Conservation (phyloP, 2,329 filamentous ascomycete species). For the Ceratocystis ficicola region DNA sequence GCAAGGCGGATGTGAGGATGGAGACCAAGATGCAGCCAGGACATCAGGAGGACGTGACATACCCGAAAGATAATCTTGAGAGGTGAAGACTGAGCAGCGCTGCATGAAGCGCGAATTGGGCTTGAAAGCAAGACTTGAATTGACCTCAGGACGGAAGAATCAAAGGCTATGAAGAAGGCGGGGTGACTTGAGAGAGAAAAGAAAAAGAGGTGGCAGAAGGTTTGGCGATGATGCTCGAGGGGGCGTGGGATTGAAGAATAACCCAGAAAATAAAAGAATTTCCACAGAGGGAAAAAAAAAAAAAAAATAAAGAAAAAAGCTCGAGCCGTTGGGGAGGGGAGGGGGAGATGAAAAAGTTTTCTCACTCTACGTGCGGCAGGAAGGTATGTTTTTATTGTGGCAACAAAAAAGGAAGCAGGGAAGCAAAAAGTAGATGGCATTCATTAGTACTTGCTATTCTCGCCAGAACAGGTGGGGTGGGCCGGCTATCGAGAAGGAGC, state of each 20-base stretch:
- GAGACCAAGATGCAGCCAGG: background rate
- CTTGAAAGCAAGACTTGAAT: conserved; percentile 29
- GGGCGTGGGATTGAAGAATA: conserved; percentile 17
- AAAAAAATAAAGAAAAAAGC: conserved; percentile 3
- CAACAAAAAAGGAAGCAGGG: conserved; percentile 15
- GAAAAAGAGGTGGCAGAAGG: conserved; percentile 14
- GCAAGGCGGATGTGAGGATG: conserved; percentile 21
- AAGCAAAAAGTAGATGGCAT: background rate
- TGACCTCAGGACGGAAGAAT: conserved; percentile 16
- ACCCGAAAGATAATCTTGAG: conserved; percentile 76
- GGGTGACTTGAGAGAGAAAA: conserved; percentile 9
- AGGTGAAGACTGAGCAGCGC: conserved; percentile 75
- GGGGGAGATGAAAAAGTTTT: conserved; percentile 16
- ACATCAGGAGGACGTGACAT: conserved; percentile 34
- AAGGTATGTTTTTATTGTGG: background rate
- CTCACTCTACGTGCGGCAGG: conserved; percentile 3
- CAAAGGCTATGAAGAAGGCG: conserved; percentile 22
- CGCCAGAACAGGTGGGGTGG: conserved; percentile 9
- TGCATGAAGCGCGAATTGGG: conserved; percentile 62
- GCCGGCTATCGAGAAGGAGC: background rate
- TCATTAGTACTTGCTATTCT: background rate
- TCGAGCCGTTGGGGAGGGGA: conserved; percentile 4
- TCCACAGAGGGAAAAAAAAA: conserved; percentile 14
- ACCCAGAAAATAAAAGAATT: conserved; percentile 12
- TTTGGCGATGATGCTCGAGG: conserved; percentile 13